Conservation (phyloP, 345 rosid genomes). For the Linum usitatissimum region DNA sequence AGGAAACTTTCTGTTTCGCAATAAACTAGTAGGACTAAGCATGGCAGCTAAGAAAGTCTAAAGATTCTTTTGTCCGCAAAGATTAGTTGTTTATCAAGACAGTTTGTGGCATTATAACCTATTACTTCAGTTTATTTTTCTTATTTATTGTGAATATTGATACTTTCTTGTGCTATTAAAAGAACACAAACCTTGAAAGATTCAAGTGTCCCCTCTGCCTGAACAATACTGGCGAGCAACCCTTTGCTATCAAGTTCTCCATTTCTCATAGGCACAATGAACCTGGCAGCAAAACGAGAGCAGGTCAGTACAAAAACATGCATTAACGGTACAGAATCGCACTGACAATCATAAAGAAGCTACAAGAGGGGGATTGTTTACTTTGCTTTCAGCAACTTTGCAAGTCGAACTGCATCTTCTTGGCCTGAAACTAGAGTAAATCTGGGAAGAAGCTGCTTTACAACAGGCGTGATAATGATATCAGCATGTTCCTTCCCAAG, state of each 20-base stretch:
- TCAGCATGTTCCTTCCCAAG: conserved; percentile 62
- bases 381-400: conserved; percentile 69
- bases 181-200: conserved; percentile 57
- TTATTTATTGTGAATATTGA: neutral
- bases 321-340: neutral
- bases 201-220: conserved; percentile 61
- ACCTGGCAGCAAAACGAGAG: conserved; percentile 33
- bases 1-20: no score
- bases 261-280: conserved; percentile 71
- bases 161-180: neutral
- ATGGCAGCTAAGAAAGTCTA: no score
- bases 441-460: conserved; percentile 82
- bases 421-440: conserved; percentile 88
- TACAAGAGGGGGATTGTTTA: conserved; percentile 18
- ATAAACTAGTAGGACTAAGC: no score
- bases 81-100: no score
- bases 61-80: no score
- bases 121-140: neutral
- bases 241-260: conserved; percentile 87
- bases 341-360: conserved; percentile 6
- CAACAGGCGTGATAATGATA: conserved; percentile 76
- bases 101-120: no score
- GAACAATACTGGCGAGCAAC: conserved; percentile 44
- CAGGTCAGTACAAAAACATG: neutral
- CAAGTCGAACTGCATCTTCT: conserved; percentile 86